A percentile compares a stretch with the other conserved stretches of the same genome.
Conservation (phyloP, 2,329 filamentous ascomycete genomes). For the Hypoxylon sp. region DNA sequence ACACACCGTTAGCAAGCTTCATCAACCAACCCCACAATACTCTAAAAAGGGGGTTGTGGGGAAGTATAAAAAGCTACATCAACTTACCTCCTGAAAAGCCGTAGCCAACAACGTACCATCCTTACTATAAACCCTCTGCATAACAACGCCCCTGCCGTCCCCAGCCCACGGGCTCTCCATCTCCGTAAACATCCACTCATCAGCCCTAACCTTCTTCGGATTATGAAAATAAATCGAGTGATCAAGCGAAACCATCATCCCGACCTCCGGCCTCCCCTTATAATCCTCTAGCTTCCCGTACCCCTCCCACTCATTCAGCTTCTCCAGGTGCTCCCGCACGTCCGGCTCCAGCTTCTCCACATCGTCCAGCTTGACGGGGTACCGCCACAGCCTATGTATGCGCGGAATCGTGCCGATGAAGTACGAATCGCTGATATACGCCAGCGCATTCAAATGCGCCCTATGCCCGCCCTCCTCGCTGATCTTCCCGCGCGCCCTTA, state of each 20-base stretch:
- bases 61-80: not conserved
- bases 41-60: not conserved
- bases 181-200: slow-evolving; percentile 85
- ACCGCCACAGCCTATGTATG: slow-evolving; percentile 85
- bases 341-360: slow-evolving; percentile 66
- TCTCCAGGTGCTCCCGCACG: slow-evolving; percentile 56
- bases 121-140: slow-evolving; percentile 78
- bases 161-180: slow-evolving; percentile 86
- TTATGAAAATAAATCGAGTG: slow-evolving; percentile 80
- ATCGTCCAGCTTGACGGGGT: slow-evolving; percentile 69
- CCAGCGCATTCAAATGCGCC: slow-evolving; percentile 88
- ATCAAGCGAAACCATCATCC: slow-evolving; percentile 89
- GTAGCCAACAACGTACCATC: slow-evolving; percentile 83
- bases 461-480: slow-evolving; percentile 79
- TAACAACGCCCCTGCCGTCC: slow-evolving; percentile 82
- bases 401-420: slow-evolving; percentile 92
- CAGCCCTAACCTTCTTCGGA: slow-evolving; percentile 69
- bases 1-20: not conserved
- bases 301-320: slow-evolving; percentile 62
- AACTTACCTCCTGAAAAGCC: slow-evolving; percentile 81
- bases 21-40: not conserved
- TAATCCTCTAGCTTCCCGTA: slow-evolving; percentile 65
- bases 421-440: slow-evolving; percentile 93
- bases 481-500: slow-evolving; percentile 81
- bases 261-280: slow-evolving; percentile 70